These are phyloP conservation scores for Sugiyamaella novakii DNA, from an alignment of 1,139 yeast species.

Conservation along the genomic window DNA sequence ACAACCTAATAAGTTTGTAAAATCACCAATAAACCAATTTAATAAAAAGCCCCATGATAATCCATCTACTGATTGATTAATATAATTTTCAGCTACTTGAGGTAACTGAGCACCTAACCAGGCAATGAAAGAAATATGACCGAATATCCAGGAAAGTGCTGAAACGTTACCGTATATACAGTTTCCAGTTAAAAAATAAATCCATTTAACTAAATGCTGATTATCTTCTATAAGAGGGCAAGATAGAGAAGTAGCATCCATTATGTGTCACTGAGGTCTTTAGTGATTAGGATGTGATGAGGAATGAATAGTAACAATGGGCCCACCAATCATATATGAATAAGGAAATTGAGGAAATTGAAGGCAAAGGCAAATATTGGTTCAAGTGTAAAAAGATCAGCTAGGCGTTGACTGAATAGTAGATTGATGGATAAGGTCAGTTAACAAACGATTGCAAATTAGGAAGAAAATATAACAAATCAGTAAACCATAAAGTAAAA, in stretches of 20 bases:
- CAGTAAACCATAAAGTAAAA: too few species aligned
- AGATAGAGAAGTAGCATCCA: constrained; percentile 13
- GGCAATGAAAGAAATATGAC: constrained; percentile 56
- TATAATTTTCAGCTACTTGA: constrained; percentile 75
- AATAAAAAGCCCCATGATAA: constrained; percentile 72
- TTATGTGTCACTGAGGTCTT: too few species aligned
- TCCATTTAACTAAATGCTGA: constrained; percentile 36
- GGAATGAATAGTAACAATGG: too few species aligned
- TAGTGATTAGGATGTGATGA: too few species aligned
- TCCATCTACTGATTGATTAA: constrained; percentile 81
- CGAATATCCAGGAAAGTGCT: constrained; percentile 43
- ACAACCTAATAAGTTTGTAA: constrained; percentile 79
- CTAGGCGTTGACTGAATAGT: too few species aligned
- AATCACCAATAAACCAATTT: constrained; percentile 86
- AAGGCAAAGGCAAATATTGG: too few species aligned
- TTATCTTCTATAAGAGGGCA: constrained; percentile 30
- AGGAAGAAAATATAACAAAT: too few species aligned
- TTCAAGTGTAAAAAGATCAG: too few species aligned
- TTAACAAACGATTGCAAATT: too few species aligned
- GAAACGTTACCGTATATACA: constrained; percentile 39
- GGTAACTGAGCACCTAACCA: constrained; percentile 92
- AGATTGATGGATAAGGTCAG: too few species aligned
- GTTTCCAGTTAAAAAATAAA: constrained; percentile 35
- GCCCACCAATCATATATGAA: too few species aligned
- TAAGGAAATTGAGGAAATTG: too few species aligned